phyloP scores from a whole-genome alignment of 2,329 filamentous ascomycete species.

The Leptographium galeiforme region DNA sequence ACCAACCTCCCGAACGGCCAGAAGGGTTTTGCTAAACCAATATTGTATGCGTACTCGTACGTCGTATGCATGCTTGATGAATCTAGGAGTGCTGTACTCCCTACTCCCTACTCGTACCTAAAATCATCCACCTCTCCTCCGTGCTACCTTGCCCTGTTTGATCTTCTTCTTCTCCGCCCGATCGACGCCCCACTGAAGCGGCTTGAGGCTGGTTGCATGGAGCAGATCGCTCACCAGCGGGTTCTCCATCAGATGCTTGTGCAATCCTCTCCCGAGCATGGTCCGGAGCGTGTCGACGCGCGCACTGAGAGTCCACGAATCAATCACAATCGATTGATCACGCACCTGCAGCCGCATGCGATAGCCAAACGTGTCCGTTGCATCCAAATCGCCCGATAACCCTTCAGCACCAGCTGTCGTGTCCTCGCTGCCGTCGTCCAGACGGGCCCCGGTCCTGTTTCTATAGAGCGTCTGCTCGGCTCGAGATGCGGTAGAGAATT shows the following conservation, averaged over 20 bases:
- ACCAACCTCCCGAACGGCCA: neutral
- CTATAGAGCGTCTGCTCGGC: constrained; percentile 28
- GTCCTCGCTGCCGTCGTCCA: neutral
- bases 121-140: neutral
- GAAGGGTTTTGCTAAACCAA: neutral
- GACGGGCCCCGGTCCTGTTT: constrained; percentile 16
- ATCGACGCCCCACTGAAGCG: neutral
- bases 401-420: neutral
- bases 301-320: constrained; percentile 37
- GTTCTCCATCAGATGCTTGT: constrained; percentile 25
- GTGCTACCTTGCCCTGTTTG: neutral
- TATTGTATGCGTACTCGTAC: neutral
- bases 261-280: constrained; percentile 32
- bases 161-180: neutral
- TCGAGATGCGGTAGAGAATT: constrained; percentile 35
- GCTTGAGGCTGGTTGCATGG: neutral
- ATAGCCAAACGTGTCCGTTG: constrained; percentile 37
- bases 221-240: constrained; percentile 23
- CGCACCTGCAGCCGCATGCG: constrained; percentile 36
- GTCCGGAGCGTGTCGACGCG: constrained; percentile 34
- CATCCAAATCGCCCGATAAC: constrained; percentile 8
- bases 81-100: neutral
- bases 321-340: constrained; percentile 29
- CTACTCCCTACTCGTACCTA: neutral
- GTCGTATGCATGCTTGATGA: no score